These are phyloP conservation scores for Penicillium oxalicum DNA, from an alignment of 2,329 filamentous ascomycete genomes.

Conservation along the genomic window DNA sequence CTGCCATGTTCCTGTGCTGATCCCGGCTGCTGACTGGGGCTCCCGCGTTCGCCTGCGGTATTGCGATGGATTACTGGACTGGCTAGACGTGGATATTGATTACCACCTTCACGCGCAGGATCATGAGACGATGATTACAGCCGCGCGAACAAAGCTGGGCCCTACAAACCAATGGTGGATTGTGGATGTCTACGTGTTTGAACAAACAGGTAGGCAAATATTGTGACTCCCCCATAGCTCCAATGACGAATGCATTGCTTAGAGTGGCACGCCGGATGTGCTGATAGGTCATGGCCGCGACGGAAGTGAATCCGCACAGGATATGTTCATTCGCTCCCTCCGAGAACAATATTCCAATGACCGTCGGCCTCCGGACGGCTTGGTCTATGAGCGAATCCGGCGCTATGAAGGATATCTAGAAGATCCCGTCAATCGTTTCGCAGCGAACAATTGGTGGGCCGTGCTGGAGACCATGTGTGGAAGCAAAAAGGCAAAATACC, in stretches of 20 bases:
- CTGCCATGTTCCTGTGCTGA: slow-evolving; percentile 7
- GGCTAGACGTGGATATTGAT: slow-evolving; percentile 6
- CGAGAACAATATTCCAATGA: slow-evolving; percentile 9
- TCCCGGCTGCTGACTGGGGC: slow-evolving; percentile 6
- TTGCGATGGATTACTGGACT: neutral
- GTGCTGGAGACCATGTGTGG: slow-evolving; percentile 4
- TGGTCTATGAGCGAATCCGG: slow-evolving; percentile 10
- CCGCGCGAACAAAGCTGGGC: neutral
- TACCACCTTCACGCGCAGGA: neutral
- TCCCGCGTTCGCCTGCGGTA: slow-evolving; percentile 3
- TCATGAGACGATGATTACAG: slow-evolving; percentile 7
- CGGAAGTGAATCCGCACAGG: neutral
- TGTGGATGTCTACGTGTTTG: slow-evolving; percentile 10
- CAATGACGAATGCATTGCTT: too few species aligned
- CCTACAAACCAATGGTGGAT: slow-evolving; percentile 10
- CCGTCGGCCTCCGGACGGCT: slow-evolving; percentile 5
- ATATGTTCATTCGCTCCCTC: neutral
- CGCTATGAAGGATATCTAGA: slow-evolving; percentile 7
- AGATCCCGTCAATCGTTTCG: neutral
- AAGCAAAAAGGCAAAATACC: slow-evolving; percentile 8
- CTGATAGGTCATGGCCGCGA: neutral
- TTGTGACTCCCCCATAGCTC: too few species aligned
- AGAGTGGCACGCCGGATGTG: neutral
- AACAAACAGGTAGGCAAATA: neutral
- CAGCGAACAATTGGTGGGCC: slow-evolving; percentile 11